A percentile compares a stretch with the other conserved stretches of the same genome.
phyloP scores from a whole-genome alignment of 23 red algal genomes.

The Gracilaria gracilis region DNA sequence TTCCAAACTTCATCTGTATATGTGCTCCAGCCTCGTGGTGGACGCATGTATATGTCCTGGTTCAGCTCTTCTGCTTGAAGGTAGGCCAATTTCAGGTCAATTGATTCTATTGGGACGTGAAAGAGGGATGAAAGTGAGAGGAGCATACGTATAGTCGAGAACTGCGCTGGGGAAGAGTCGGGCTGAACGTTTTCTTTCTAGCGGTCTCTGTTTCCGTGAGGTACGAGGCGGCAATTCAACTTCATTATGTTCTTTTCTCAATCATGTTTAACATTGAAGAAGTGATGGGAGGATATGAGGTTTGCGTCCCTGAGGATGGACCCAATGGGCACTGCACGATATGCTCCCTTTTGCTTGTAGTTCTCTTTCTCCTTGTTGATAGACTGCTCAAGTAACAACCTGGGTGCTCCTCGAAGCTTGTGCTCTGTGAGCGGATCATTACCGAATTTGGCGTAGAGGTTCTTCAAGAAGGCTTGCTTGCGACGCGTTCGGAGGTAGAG shows the following conservation, averaged over 20 bases:
- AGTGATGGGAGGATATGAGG: conserved; percentile 36
- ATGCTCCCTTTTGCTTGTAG: not conserved
- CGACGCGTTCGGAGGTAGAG: not conserved
- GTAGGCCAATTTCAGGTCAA: conserved; percentile 37
- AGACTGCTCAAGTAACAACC: not conserved
- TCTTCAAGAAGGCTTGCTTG: not conserved
- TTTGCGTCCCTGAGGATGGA: not conserved
- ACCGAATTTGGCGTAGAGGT: not conserved
- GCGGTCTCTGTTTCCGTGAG: conserved; percentile 26
- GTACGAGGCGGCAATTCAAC: not conserved
- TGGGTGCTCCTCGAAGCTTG: not conserved
- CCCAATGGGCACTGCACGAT: not conserved
- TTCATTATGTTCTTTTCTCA: not conserved
- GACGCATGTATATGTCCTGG: not conserved
- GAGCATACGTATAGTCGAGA: conserved; percentile 16
- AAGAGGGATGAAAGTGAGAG: conserved; percentile 30
- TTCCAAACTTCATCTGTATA: conserved; percentile 27
- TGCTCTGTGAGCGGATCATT: not conserved
- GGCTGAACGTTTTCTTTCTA: not conserved
- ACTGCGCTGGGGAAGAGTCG: conserved; percentile 27
- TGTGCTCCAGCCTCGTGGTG: not conserved
- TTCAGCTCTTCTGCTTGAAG: conserved; percentile 5
- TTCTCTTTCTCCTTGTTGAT: not conserved
- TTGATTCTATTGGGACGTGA: not conserved
- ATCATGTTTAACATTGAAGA: conserved; percentile 24